Percentiles rank a stretch among this genome's conserved stretches.
Evolutionary conservation across 1,284 basidiomycete genomes (phyloP).

Genomic region (Coniophora puteana): DNA sequence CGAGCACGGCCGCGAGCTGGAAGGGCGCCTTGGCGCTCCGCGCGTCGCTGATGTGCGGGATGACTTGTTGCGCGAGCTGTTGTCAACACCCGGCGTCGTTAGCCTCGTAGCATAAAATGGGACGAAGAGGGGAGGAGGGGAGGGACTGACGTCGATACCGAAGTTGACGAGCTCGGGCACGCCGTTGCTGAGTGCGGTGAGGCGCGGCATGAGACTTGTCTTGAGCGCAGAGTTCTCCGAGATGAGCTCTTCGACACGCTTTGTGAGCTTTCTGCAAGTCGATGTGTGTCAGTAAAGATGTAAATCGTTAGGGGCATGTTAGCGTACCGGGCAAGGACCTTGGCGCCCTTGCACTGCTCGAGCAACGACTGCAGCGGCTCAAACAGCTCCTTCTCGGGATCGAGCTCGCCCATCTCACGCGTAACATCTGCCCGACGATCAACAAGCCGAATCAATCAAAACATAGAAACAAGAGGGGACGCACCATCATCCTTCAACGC

Average conservation of each 20-base stretch:
- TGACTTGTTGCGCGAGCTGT: constrained; percentile 84
- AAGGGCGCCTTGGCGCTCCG: constrained; percentile 75
- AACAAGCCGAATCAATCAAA: background rate
- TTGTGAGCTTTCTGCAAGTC: constrained; percentile 72
- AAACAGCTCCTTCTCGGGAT: constrained; percentile 72
- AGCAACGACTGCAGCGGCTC: constrained; percentile 79
- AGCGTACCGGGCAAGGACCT: constrained; percentile 73
- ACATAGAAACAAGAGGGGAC: constrained; percentile 13
- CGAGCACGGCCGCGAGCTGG: constrained; percentile 67
- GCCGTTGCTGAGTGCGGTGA: constrained; percentile 67
- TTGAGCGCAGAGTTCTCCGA: constrained; percentile 70
- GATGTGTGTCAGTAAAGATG: constrained; percentile 5
- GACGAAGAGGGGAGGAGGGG: background rate
- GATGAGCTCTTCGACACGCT: constrained; percentile 78
- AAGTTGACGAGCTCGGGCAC: constrained; percentile 86
- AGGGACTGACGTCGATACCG: constrained; percentile 69
- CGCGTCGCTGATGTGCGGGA: constrained; percentile 74
- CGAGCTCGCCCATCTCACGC: constrained; percentile 68
- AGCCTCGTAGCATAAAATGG: background rate
- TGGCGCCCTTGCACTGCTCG: constrained; percentile 78
- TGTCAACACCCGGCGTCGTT: constrained; percentile 5
- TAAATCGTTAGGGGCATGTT: background rate
- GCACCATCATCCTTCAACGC: constrained; percentile 76
- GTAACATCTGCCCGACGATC: constrained; percentile 51
- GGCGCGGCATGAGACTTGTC: constrained; percentile 63